Evolutionary conservation across 2,329 filamentous ascomycete species (phyloP), one percentile per base, ranked within the genome.

Genomic region (Lecanicillium sp.): DNA sequence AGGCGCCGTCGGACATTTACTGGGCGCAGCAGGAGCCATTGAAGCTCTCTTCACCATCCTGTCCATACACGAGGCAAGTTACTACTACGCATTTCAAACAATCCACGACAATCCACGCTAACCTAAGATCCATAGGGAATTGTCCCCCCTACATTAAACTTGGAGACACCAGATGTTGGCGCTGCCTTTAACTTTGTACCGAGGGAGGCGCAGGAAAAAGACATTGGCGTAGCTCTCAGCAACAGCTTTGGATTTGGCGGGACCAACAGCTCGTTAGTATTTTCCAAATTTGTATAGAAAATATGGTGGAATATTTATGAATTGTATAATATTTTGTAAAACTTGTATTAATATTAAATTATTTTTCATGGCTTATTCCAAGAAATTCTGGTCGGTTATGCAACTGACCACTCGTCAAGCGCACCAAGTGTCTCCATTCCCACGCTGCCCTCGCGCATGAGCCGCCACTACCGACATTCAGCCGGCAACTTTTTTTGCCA

Each of bases 161-260:
- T 98, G 3, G 65, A 79, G 9, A 73, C 74, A 6, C 71, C 80
- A 5, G 77, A 81, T 31, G 69, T 77, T 2, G 72, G 79, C 4
- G 83, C 86, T 39, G 66, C 79, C 46, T 94, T 90, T 65, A 96
- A 97, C 56, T 90, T 96, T 58, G 80, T 95, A 4, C 77, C 88
- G 0, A 69, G 79, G 4, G 55, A 68, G 33, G 72, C 87, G 1
- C 89, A 96, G 59, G 60, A 83, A 37, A 80, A 77, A 47, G 57
- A 69, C 3, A 77, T 97, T 10, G 66, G 78, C 41, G 81, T 90
- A 17, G 86, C 85, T 5, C 52, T 98, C 42, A 92, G 87, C 4
- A 98, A 98, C 55, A 97, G 90, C 57, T 98, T 98, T 64, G 92
- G 92, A 0, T 98, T 98, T 65, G 92, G 92, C 10, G 92, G 92